phyloP scores from a whole-genome alignment of 371 early-diverging fungal genomes.

The Globomyces sp. region DNA sequence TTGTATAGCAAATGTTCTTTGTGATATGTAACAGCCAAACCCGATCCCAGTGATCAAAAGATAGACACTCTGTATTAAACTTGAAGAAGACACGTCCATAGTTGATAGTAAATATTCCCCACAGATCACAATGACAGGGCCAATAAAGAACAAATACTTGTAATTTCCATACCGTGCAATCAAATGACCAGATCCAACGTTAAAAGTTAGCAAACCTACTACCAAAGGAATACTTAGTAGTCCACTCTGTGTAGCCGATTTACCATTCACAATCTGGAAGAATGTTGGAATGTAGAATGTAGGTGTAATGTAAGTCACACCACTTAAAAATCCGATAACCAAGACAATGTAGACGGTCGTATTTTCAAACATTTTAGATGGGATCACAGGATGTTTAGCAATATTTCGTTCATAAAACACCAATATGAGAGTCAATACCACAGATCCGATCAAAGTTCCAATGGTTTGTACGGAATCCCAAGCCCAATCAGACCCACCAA shows the following conservation, averaged over 20 bases:
- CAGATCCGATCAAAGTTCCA: constrained; percentile 24
- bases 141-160: constrained; percentile 52
- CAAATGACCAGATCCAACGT: constrained; percentile 54
- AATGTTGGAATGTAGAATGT: constrained; percentile 50
- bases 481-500: constrained; percentile 37
- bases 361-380: constrained; percentile 26
- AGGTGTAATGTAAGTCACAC: constrained; percentile 48
- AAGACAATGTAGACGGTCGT: constrained; percentile 40
- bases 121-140: constrained; percentile 44
- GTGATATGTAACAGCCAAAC: constrained; percentile 40
- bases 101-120: constrained; percentile 54
- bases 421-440: constrained; percentile 24
- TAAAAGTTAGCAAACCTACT: constrained; percentile 49
- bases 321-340: constrained; percentile 54
- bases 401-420: constrained; percentile 28
- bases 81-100: constrained; percentile 37
- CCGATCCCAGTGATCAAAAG: constrained; percentile 56
- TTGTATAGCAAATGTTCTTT: constrained; percentile 53
- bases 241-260: constrained; percentile 53
- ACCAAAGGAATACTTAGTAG: constrained; percentile 65
- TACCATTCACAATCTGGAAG: constrained; percentile 58
- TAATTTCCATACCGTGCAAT: constrained; percentile 52
- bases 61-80: constrained; percentile 46
- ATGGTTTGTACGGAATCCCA: constrained; percentile 41
- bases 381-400: constrained; percentile 42